Evolutionary conservation across 768 basidiomycete species (phyloP).

Genomic region (Boletus insuetus): DNA sequence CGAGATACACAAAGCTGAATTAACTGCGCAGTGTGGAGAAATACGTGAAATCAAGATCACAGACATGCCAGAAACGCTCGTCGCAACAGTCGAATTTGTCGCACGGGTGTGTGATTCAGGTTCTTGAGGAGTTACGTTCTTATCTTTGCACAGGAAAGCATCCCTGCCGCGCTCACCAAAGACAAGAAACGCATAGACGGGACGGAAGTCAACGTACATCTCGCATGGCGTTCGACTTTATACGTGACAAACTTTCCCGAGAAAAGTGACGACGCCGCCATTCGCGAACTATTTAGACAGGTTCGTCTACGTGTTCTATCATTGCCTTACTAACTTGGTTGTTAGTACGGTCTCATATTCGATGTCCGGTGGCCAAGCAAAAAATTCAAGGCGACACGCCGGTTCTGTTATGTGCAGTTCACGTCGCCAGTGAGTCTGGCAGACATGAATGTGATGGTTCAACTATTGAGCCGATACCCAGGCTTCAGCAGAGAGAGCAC

Average conservation of each 20-base stretch:
- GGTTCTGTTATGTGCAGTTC: slow-evolving; percentile 95
- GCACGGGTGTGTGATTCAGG: slow-evolving; percentile 39
- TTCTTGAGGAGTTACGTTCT: not conserved
- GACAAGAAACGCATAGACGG: slow-evolving; percentile 86
- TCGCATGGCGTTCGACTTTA: slow-evolving; percentile 91
- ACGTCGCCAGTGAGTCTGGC: slow-evolving; percentile 65
- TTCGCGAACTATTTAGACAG: slow-evolving; percentile 75
- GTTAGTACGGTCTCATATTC: slow-evolving; percentile 84
- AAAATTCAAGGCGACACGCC: slow-evolving; percentile 85
- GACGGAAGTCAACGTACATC: slow-evolving; percentile 77
- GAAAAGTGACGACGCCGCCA: slow-evolving; percentile 68
- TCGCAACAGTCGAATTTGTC: slow-evolving; percentile 89
- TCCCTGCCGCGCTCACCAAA: slow-evolving; percentile 87
- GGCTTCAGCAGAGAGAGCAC: slow-evolving; percentile 68
- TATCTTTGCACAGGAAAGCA: slow-evolving; percentile 52
- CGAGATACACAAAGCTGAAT: not conserved
- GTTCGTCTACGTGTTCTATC: slow-evolving; percentile 39
- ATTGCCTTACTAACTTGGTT: slow-evolving; percentile 1
- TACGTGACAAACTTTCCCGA: slow-evolving; percentile 97
- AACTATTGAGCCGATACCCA: slow-evolving; percentile 23
- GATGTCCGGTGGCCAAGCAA: slow-evolving; percentile 98
- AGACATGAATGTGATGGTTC: not conserved
- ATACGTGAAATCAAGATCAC: slow-evolving; percentile 85
- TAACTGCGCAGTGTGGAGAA: slow-evolving; percentile 70
- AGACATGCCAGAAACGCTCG: slow-evolving; percentile 49